Evolutionary conservation across 495 filamentous ascomycete genomes (phyloP).

Genomic region (Talaromyces nanjingensis): DNA sequence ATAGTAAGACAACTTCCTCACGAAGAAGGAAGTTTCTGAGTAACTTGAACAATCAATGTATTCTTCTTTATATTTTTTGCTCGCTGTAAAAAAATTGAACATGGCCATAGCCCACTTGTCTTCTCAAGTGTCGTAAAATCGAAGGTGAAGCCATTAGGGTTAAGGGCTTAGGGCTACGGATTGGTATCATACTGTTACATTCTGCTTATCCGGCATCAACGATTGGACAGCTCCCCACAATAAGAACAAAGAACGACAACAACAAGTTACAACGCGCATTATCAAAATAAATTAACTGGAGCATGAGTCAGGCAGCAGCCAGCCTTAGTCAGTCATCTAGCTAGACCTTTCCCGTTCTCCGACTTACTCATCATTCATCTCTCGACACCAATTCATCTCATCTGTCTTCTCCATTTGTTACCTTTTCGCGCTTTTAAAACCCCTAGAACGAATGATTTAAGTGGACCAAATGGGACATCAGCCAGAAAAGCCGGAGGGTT

Average conservation of each 20-base stretch:
- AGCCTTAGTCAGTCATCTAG: neutral
- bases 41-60: neutral
- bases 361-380: neutral
- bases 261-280: neutral
- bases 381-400: neutral
- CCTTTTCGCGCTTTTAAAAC: neutral
- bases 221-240: neutral
- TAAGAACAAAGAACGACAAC: neutral
- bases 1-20: no score
- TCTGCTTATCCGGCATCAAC: neutral
- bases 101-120: neutral
- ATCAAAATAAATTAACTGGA: neutral
- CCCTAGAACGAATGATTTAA: neutral
- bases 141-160: neutral
- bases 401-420: neutral
- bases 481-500: neutral
- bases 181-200: neutral
- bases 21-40: neutral
- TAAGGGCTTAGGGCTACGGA: neutral
- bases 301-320: neutral
- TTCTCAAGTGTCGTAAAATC: neutral
- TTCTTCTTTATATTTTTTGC: neutral
- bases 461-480: neutral
- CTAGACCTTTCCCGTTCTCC: neutral
- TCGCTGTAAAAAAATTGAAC: neutral